Base-by-base conservation (phyloP, 2,329 filamentous ascomycete genomes). In the Parastagonospora avenae region DNA sequence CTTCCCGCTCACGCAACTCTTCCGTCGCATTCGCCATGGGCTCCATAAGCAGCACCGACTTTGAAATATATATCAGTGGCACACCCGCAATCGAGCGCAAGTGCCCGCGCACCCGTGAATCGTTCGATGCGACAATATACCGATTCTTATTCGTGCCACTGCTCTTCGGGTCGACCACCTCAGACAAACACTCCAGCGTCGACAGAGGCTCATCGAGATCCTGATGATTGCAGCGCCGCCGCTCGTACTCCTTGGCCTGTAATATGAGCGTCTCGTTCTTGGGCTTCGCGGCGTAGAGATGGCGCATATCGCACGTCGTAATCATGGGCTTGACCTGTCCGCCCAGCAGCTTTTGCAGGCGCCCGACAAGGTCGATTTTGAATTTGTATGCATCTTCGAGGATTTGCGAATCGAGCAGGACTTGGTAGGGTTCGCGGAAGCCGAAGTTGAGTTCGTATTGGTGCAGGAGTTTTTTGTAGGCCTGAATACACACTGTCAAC, bases 341-440 rank as follows among this genome's bases (percentile, higher is more conserved):
- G 68, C 95, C 91, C 3, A 96, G 80, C n/a, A 91, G 94, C 51
- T 89, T 83, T 69, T 92, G 85, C 28, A 97, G 78, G 16, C 88
- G 85, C 32, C 83, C 82, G 42, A 89, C 79, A n/a, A 97, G 79
- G 55, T 96, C 68, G 89, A 97, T 96, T 67, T 93, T 94, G 79
- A 90, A 94, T 42, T 85, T 84, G 59, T 88, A 85, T 16, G 92
- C 87, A 71, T 95, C 91, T 67, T 85, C 82, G 44, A 97, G 83
- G 64, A 97, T 90, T 59, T 92, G 86, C 52, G 91, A 90, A 70
- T 96, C 92, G 54, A 97, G 86, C 85, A 63, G 60, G 46, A 63
- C 59, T 39, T 97, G 94, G 77, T 97, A 97, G 9, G 94, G 92
- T 76, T 94, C 90, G 63, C 92, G 90, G 74, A 97, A 97, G 54